Conservation (phyloP, 2,329 filamentous ascomycete species). For the Colletotrichum sp. region DNA sequence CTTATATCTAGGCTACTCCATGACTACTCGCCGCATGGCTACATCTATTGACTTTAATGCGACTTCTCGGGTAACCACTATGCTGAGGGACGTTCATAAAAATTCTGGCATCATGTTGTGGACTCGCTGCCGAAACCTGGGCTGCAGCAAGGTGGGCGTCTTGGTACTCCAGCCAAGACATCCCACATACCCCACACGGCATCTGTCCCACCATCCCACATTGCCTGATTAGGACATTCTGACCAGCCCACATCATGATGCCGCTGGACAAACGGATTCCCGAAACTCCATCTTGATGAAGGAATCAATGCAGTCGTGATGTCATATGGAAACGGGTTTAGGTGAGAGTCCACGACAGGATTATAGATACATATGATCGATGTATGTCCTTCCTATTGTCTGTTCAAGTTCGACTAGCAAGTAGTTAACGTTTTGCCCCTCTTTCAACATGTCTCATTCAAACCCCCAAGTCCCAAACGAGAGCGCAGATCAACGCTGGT, state of each 20-base stretch:
- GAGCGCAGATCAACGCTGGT: neutral
- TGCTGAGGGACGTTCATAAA: rapidly evolving
- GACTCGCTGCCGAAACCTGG: rapidly evolving
- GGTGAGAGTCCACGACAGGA: rapidly evolving
- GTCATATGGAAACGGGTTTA: rapidly evolving
- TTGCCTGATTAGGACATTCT: neutral
- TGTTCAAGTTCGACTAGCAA: neutral
- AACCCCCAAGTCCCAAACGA: neutral
- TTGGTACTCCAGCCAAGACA: neutral
- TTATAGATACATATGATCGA: neutral
- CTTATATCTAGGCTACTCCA: neutral
- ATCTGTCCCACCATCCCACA: neutral
- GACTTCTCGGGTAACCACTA: neutral
- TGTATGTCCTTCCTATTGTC: rapidly evolving
- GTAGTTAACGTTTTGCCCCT: neutral
- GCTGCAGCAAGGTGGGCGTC: neutral
- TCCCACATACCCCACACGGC: neutral
- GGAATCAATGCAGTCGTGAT: neutral
- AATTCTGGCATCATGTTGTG: neutral
- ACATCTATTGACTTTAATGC: neutral
- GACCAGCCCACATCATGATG: neutral
- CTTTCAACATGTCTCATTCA: neutral
- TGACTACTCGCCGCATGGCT: neutral
- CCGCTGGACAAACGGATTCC: neutral
- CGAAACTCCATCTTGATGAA: neutral